These are phyloP conservation scores for Prunus mume DNA, from an alignment of 306 rosid genomes.

Conservation along the genomic window DNA sequence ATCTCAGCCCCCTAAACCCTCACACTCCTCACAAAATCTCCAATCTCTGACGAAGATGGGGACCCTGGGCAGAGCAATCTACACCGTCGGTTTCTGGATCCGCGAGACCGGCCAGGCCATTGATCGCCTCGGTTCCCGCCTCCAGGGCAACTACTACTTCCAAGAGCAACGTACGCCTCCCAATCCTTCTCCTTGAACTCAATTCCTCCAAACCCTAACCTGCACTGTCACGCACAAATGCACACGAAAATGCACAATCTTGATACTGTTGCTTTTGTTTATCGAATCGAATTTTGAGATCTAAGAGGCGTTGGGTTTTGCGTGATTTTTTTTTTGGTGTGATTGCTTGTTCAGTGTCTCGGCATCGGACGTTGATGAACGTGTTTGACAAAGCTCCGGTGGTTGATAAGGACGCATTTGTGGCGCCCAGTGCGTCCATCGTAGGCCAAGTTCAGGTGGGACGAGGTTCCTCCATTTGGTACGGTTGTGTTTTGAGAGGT, in stretches of 20 bases:
- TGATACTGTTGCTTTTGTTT: not conserved
- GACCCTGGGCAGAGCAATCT: constrained; percentile 75
- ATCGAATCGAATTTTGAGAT: not conserved
- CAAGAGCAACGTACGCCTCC: constrained; percentile 67
- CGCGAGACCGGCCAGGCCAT: constrained; percentile 96
- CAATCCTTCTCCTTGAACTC: not conserved
- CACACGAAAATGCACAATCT: not conserved
- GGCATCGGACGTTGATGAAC: constrained; percentile 96
- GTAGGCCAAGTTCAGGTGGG: constrained; percentile 79
- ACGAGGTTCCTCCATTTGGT: constrained; percentile 81
- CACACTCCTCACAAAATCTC: not conserved
- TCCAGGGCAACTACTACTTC: constrained; percentile 83
- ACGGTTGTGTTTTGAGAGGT: constrained; percentile 96
- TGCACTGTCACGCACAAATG: not conserved
- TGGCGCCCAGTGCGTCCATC: constrained; percentile 88
- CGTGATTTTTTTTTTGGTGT: not conserved
- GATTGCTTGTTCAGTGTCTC: constrained; percentile 47
- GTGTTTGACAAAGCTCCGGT: constrained; percentile 66
- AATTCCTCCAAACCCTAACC: not conserved
- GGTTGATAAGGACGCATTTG: constrained; percentile 81
- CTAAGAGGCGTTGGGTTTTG: not conserved
- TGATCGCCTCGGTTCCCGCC: constrained; percentile 90
- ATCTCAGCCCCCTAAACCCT: not conserved
- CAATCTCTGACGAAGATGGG: constrained; percentile 52
- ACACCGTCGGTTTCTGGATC: constrained; percentile 95